Base-by-base conservation (phyloP, 306 rosid genomes). In the Cajanus cajan region DNA sequence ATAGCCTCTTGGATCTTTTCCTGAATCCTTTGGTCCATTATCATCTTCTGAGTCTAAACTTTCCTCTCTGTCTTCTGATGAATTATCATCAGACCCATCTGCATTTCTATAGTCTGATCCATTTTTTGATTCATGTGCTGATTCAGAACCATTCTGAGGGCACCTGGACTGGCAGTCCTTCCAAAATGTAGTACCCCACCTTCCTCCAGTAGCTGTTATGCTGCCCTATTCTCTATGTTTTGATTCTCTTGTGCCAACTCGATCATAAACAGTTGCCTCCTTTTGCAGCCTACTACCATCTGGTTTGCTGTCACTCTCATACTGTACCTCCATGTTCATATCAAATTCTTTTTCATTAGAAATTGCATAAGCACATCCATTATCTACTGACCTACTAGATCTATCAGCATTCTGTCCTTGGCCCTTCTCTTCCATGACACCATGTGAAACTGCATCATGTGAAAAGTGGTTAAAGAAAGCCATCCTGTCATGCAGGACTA, bases 141-240 rank as follows among this genome's bases (percentile, higher is more conserved):
- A 92, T 72, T 92, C 98, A 16, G 87, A 82, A 62, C 92, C 96
- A 65, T 86, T 92, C 75, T 72, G 88, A 33, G 90, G 81, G 77
- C 61, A 31, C 91, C 82, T 72, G 50, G 97, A 98, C 55, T 86
- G 94, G 85, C 97, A 92, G 83, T 92, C 98, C 90, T 95, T 90
- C 97, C 97, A 95, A 88, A 95, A 95, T 33, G 85, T 88, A 4
- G 98, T 88, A 78, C 98, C 98, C 98, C 98, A 95, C 87, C 87
- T 87, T 82, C 97, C 96, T 34, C 83, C 82, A 77, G 82, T 61
- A 41, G 85, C 84, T 21, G 86, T 82, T 83, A 88, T 89, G 84
- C 93, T 92, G 77, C 88, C 91, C n/a, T n/a, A n/a, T n/a, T n/a
- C n/a, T n/a, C n/a, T n/a, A n/a, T n/a, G 88, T 85, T 84, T 88